A percentile compares a stretch with the other conserved stretches of the same genome.
These are phyloP conservation scores for Eucalyptus leucophloia DNA, from an alignment of 345 rosid species.

Conservation along the genomic window DNA sequence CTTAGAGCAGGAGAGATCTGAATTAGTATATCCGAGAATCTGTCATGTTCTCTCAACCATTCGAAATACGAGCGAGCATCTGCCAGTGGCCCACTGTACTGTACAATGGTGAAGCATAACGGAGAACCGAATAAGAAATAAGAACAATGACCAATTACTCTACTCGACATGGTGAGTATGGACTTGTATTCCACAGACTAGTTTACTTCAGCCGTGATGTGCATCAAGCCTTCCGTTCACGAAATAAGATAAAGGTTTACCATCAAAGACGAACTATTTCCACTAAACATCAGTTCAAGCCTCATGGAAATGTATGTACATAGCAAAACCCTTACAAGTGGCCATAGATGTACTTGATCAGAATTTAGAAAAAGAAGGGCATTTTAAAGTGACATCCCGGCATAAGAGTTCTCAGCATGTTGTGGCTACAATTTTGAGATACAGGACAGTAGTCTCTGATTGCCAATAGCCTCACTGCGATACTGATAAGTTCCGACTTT, in stretches of 20 bases:
- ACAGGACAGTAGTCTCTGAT: not conserved
- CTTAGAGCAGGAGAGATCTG: conserved; percentile 71
- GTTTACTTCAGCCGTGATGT: not conserved
- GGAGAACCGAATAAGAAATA: not conserved
- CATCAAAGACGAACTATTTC: not conserved
- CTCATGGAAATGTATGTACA: not conserved
- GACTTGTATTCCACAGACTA: not conserved
- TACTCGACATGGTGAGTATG: not conserved
- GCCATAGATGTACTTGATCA: not conserved
- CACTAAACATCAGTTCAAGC: not conserved
- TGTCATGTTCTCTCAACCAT: conserved; percentile 63
- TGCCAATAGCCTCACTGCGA: not conserved
- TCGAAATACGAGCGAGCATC: conserved; percentile 72
- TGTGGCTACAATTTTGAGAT: not conserved
- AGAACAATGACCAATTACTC: not conserved
- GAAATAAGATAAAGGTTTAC: not conserved
- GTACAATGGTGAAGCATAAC: conserved; percentile 16
- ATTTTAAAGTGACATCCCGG: not conserved
- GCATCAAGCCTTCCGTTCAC: not conserved
- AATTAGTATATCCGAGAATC: conserved; percentile 60
- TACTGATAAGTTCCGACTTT: not conserved
- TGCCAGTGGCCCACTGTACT: conserved; percentile 85
- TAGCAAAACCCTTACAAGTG: not conserved
- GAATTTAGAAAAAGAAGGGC: not conserved
- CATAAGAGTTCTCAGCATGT: not conserved